Conservation (phyloP, 306 rosid genomes). For the Gillenia trifoliata region DNA sequence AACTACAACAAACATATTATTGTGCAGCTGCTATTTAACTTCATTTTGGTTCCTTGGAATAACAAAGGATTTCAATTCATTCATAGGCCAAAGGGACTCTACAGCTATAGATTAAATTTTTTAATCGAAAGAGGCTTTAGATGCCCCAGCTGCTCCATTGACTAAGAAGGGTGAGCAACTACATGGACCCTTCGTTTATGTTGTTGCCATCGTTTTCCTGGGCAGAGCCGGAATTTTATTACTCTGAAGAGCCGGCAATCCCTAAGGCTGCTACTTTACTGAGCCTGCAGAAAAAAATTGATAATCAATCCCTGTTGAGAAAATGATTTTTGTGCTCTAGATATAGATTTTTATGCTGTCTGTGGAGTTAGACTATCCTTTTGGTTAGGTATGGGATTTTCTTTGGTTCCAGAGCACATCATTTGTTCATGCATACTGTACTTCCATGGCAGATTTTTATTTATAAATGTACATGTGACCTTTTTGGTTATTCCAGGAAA, state of each 20-base stretch:
- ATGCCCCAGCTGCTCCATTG: not conserved
- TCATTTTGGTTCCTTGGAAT: not conserved
- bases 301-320: not conserved
- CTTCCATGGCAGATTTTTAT: not conserved
- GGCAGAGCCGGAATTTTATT: not conserved
- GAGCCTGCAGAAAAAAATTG: not conserved
- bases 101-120: not conserved
- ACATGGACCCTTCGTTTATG: not conserved
- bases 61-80: not conserved
- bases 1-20: not conserved
- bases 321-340: not conserved
- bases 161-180: not conserved
- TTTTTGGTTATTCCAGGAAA: slow-evolving; percentile 47
- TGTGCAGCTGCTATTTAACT: not conserved
- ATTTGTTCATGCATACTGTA: not conserved
- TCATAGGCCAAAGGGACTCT: not conserved
- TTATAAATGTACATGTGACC: slow-evolving; percentile 2
- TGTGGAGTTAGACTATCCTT: slow-evolving; percentile 2
- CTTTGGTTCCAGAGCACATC: slow-evolving; percentile 3
- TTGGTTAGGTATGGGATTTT: slow-evolving; percentile 6
- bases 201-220: not conserved
- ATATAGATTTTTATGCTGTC: slow-evolving; percentile 6
- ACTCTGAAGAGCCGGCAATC: not conserved
- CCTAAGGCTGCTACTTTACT: not conserved
- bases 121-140: not conserved